Conservation (phyloP, 352 stramenopile species). For the Phytophthora cajani region DNA sequence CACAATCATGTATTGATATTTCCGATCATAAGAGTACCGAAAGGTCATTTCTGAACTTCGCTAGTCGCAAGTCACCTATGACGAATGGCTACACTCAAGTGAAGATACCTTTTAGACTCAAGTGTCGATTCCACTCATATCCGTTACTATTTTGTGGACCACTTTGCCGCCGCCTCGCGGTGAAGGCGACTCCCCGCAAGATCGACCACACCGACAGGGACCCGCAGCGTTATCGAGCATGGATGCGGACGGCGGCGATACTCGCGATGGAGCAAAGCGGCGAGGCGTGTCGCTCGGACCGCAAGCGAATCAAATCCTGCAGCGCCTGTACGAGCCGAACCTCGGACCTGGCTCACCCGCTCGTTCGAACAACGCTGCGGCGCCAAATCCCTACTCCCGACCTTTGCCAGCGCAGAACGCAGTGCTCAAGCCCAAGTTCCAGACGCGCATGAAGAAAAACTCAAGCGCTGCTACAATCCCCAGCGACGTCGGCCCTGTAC, state of each 20-base stretch:
- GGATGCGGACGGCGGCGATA: constrained; percentile 10
- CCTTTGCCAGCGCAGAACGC: constrained; percentile 1
- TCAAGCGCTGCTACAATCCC: constrained; percentile 45
- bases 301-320: constrained; percentile 66
- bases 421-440: constrained; percentile 54
- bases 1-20: too few species aligned
- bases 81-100: constrained; percentile 13
- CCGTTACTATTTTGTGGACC: constrained; percentile 6
- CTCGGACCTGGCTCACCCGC: constrained; percentile 40
- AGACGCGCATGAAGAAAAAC: constrained; percentile 57
- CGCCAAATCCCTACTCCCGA: constrained; percentile 11
- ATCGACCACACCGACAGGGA: constrained; percentile 3
- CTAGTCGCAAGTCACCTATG: constrained; percentile 17
- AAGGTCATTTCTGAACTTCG: constrained; percentile 13
- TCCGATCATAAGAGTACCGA: background rate
- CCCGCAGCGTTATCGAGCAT: background rate
- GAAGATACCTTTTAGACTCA: constrained; percentile 8
- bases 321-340: constrained; percentile 73
- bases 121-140: constrained; percentile 11
- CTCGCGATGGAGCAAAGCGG: constrained; percentile 64
- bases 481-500: background rate
- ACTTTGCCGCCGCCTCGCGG: constrained; percentile 3
- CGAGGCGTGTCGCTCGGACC: constrained; percentile 54
- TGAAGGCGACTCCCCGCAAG: constrained; percentile 20
- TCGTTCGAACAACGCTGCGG: background rate